A percentile compares a stretch with the other conserved stretches of the same genome.
Evolutionary conservation across 192 early-diverging fungal species (phyloP).

Genomic region (Mortierella claussenii): DNA sequence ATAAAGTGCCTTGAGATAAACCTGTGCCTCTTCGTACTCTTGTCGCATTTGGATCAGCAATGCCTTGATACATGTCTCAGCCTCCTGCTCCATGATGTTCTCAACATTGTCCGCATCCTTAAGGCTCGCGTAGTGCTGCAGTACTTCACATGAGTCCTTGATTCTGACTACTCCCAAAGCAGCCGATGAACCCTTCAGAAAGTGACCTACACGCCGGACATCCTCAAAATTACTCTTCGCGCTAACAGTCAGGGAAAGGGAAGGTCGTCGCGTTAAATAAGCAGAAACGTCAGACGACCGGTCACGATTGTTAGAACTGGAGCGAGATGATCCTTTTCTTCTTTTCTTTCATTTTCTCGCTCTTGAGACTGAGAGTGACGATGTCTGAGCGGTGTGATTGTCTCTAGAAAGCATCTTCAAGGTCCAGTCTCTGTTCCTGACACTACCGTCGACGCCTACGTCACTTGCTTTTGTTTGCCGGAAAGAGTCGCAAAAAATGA

Average conservation of each 20-base stretch:
- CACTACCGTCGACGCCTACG: too few species aligned
- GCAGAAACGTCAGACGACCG: neutral
- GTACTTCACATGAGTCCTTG: constrained; percentile 83
- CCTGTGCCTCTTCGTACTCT: constrained; percentile 79
- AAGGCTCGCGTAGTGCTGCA: constrained; percentile 84
- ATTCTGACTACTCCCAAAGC: constrained; percentile 86
- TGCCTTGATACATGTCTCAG: constrained; percentile 61
- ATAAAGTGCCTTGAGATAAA: constrained; percentile 77
- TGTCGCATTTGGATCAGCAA: constrained; percentile 68
- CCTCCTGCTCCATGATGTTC: constrained; percentile 64
- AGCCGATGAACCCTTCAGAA: constrained; percentile 92
- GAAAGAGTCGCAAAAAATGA: too few species aligned
- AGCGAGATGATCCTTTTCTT: too few species aligned
- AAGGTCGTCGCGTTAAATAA: neutral
- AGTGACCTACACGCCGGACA: constrained; percentile 88
- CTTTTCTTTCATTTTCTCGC: too few species aligned
- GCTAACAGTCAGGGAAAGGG: constrained; percentile 31
- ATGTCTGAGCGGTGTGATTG: neutral
- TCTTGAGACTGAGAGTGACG: too few species aligned
- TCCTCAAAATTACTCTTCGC: constrained; percentile 68
- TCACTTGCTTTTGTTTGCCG: too few species aligned
- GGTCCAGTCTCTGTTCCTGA: too few species aligned
- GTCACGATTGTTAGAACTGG: too few species aligned
- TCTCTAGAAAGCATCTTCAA: too few species aligned
- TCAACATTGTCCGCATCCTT: constrained; percentile 64